Base-by-base conservation (phyloP, 1,284 basidiomycete genomes). In the Taiwanofungus camphoratus region DNA sequence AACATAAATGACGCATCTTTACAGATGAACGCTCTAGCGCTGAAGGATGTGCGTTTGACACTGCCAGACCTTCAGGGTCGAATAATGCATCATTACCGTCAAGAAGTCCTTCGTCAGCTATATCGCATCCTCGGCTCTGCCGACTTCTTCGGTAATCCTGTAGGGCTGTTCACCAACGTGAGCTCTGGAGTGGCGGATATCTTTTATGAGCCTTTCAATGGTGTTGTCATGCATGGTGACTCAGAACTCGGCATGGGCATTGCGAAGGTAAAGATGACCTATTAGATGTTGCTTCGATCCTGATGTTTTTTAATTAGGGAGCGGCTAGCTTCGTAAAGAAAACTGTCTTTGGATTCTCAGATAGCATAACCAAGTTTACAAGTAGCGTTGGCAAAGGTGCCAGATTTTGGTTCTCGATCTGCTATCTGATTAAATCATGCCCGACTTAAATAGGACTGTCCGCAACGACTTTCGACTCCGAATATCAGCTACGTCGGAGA, bases 321-420 rank as follows among this genome's bases (percentile, higher is more conserved):
- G 96, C 96, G 0, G 94, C 96, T 7, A 97, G 92, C 61, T 95
- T 99, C 58, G 90, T 98, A 41, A 98, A 98, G 73, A 99, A 99
- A 71, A 98, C 95, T 0, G 90, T 98, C 9, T 99, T 98, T 58
- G 96, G 96, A 24, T 67, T 99, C 39, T 89, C 90, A 29, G 94
- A 99, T 62, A 95, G 90, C 60, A 76, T 99, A 63, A 95, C 94
- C 20, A 99, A 98, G 67, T 87, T 99, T 56, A 99, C 96, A 0
- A 91, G 93, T 49, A 95, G 91, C 61, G 84, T 99, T 52, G 92
- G 95, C 31, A 99, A 99, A 76, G 96, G 91, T 87, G 46, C 12
- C 24, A n/a, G n/a, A n/a, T n/a, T n/a, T n/a, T n/a, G n/a, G 13
- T 16, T 24, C 30, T 13, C 12, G 11, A 33, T 19, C 31, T 37